Percentiles rank a stretch among this genome's conserved stretches.
Conservation (phyloP, 805 yeast genomes). For the Priceomyces fermenticarens region DNA sequence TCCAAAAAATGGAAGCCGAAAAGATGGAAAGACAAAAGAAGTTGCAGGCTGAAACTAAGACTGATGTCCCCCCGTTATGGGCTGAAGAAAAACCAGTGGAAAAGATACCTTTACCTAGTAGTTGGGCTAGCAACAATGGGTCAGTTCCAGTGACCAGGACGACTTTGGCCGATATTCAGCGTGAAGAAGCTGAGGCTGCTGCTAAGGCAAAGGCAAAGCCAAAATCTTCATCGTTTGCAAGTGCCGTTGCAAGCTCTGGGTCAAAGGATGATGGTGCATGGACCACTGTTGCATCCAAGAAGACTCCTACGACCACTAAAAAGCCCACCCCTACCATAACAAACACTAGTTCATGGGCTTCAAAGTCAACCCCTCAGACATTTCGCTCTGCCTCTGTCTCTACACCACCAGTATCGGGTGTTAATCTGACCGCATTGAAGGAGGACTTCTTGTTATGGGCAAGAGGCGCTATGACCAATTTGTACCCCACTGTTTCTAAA, state of each 20-base stretch:
- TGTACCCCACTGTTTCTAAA: constrained; percentile 72
- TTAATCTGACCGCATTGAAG: constrained; percentile 23
- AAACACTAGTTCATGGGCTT: constrained; percentile 17
- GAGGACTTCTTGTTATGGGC: constrained; percentile 75
- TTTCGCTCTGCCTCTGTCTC: constrained; percentile 36
- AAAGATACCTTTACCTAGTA: constrained; percentile 35
- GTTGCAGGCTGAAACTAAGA: constrained; percentile 28
- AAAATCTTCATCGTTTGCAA: constrained; percentile 29
- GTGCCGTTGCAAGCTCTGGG: constrained; percentile 26
- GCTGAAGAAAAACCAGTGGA: constrained; percentile 21
- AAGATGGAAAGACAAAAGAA: constrained; percentile 36
- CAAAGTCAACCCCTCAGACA: constrained; percentile 30
- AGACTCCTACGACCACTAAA: constrained; percentile 29
- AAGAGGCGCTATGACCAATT: constrained; percentile 57
- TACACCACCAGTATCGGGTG: constrained; percentile 22
- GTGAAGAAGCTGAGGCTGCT: constrained; percentile 48
- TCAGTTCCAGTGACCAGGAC: constrained; percentile 35
- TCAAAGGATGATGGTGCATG: constrained; percentile 33
- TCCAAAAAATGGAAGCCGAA: constrained; percentile 50
- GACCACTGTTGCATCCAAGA: constrained; percentile 45
- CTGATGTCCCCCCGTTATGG: constrained; percentile 21
- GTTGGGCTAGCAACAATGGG: constrained; percentile 36
- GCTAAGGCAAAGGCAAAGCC: constrained; percentile 18
- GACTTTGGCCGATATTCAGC: constrained; percentile 60
- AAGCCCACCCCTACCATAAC: constrained; percentile 11